Conservation (phyloP, 2,329 filamentous ascomycete species). For the Fusarium heterosporum region DNA sequence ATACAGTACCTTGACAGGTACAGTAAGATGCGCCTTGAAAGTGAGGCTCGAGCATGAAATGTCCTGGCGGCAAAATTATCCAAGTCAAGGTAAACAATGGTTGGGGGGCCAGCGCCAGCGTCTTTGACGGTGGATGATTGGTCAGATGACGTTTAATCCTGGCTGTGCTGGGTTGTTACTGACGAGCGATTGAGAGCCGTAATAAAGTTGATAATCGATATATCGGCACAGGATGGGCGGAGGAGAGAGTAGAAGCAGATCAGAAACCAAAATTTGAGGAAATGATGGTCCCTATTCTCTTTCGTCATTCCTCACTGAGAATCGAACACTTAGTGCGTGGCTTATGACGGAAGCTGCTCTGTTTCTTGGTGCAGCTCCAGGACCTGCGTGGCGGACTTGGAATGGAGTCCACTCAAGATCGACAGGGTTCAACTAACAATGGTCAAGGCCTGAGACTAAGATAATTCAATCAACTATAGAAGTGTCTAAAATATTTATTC, state of each 20-base stretch:
- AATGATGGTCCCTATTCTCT: background rate
- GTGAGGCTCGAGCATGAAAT: slow-evolving; percentile 24
- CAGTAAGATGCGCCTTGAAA: slow-evolving; percentile 28
- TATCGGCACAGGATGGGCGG: background rate
- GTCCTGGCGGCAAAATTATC: slow-evolving; percentile 17
- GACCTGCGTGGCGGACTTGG: slow-evolving; percentile 25
- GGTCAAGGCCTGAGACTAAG: too few species aligned
- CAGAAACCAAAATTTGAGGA: background rate
- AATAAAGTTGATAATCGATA: background rate
- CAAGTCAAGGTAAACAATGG: slow-evolving; percentile 26
- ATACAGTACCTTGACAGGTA: slow-evolving; percentile 1
- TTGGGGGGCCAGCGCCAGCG: slow-evolving; percentile 40
- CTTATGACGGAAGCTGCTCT: slow-evolving; percentile 14
- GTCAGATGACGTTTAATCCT: slow-evolving; percentile 17
- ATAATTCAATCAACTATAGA: too few species aligned
- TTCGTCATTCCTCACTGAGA: slow-evolving; percentile 8
- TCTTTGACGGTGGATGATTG: slow-evolving; percentile 19
- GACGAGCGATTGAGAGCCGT: background rate
- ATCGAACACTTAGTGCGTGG: slow-evolving; percentile 2
- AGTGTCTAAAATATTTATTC: too few species aligned
- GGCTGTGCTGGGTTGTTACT: background rate
- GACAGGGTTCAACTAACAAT: slow-evolving; percentile 28
- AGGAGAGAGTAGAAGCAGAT: background rate
- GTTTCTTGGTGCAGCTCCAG: slow-evolving; percentile 17
- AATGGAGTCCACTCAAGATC: slow-evolving; percentile 27